Percentiles rank a stretch among this genome's conserved stretches.
phyloP scores from a whole-genome alignment of 2,329 filamentous ascomycete species.

The Aspergillus aculeatus region DNA sequence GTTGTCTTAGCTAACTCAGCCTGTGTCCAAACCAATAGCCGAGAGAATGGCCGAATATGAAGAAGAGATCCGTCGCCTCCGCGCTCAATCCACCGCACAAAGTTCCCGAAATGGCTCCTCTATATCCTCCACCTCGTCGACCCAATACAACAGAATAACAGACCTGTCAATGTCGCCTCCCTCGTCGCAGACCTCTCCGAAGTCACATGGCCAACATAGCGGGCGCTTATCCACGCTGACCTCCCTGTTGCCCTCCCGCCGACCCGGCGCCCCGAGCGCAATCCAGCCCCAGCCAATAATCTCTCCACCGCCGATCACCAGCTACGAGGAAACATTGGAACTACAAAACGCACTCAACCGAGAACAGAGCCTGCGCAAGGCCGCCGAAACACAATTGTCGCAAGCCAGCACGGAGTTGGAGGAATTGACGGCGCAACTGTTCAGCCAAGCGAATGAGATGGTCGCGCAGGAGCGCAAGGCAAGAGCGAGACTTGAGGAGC shows the following conservation, averaged over 20 bases:
- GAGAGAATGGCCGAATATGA: conserved; percentile 63
- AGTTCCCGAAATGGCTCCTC: conserved; percentile 27
- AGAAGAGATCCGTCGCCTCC: conserved; percentile 57
- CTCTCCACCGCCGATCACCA: conserved; percentile 25
- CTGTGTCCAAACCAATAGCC: conserved; percentile 33
- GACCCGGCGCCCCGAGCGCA: conserved; percentile 30
- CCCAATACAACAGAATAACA: conserved; percentile 21
- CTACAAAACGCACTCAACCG: conserved; percentile 55
- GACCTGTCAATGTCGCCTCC: conserved; percentile 41
- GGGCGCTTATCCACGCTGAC: conserved; percentile 40
- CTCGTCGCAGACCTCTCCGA: conserved; percentile 27
- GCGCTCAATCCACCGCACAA: conserved; percentile 30
- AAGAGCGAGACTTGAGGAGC: conserved; percentile 52
- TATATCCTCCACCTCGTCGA: conserved; percentile 28
- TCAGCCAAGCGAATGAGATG: conserved; percentile 67
- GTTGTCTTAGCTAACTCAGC: not conserved
- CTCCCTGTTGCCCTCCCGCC: conserved; percentile 41
- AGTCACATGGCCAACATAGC: conserved; percentile 28
- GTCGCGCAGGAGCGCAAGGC: conserved; percentile 62
- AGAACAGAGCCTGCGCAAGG: conserved; percentile 55
- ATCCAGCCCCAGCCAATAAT: conserved; percentile 9
- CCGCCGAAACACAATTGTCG: conserved; percentile 57
- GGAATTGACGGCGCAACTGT: conserved; percentile 59
- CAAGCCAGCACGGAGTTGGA: conserved; percentile 60
- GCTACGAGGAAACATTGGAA: conserved; percentile 35